phyloP scores from a whole-genome alignment of 169 alveolate genomes.

The Plasmodium malariae region DNA sequence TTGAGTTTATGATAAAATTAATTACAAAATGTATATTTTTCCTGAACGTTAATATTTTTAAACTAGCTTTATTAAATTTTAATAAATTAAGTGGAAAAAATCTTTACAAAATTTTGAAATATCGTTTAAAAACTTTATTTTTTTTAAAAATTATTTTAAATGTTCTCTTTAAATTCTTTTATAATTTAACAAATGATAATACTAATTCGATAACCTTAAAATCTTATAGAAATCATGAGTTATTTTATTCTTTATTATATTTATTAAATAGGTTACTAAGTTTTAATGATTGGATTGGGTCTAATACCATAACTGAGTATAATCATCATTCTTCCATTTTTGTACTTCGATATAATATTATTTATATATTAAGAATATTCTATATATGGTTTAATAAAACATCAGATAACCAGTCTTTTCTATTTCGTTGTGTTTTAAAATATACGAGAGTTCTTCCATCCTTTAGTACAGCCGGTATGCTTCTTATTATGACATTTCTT shows the following conservation, averaged over 20 bases:
- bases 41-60: conserved; percentile 58
- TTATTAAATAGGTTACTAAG: conserved; percentile 62
- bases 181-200: conserved; percentile 47
- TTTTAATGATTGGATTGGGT: conserved; percentile 75
- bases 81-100: conserved; percentile 67
- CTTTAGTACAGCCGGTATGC: conserved; percentile 65
- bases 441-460: conserved; percentile 72
- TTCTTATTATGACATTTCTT: conserved; percentile 34
- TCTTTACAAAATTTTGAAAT: conserved; percentile 43
- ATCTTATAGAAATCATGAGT: conserved; percentile 63
- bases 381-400: conserved; percentile 73
- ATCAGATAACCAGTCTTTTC: conserved; percentile 68
- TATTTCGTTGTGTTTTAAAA: conserved; percentile 55
- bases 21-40: conserved; percentile 53
- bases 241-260: conserved; percentile 52
- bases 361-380: conserved; percentile 67
- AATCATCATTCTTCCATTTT: conserved; percentile 75
- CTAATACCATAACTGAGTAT: conserved; percentile 68
- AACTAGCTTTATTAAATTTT: conserved; percentile 43
- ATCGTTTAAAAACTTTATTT: conserved; percentile 25
- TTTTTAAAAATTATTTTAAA: conserved; percentile 59
- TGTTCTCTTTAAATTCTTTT: conserved; percentile 62
- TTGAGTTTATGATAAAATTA: conserved; percentile 59
- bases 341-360: conserved; percentile 54
- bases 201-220: conserved; percentile 25